A percentile compares a stretch with the other conserved stretches of the same genome.
phyloP scores from a whole-genome alignment of 2,329 filamentous ascomycete species.

The Neurospora sp. region DNA sequence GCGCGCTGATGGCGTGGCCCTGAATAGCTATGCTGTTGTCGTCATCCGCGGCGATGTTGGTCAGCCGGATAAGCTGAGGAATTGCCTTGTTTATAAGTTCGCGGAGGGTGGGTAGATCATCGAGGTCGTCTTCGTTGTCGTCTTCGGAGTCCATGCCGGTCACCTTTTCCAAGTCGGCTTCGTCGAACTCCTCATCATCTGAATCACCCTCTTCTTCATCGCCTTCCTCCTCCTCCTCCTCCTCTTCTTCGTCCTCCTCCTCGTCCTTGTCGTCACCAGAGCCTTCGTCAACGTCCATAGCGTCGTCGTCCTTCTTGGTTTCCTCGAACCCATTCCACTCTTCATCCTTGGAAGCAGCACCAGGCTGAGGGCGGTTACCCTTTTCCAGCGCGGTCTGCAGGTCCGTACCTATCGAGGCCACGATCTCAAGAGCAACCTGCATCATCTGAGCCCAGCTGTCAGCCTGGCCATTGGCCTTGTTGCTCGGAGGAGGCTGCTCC shows the following conservation, averaged over 20 bases:
- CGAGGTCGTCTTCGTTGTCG: conserved; percentile 32
- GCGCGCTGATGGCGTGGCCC: conserved; percentile 44
- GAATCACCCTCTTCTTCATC: conserved; percentile 27
- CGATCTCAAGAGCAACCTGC: conserved; percentile 48
- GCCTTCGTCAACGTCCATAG: conserved; percentile 27
- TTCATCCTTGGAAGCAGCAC: conserved; percentile 2
- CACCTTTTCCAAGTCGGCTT: conserved; percentile 57
- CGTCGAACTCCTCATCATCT: conserved; percentile 33
- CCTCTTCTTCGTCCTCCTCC: conserved; percentile 26
- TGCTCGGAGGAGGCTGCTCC: conserved; percentile 23
- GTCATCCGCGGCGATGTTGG: conserved; percentile 28
- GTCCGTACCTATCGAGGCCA: conserved; percentile 54
- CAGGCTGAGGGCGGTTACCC: conserved; percentile 25
- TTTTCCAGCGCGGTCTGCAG: conserved; percentile 42
- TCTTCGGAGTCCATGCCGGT: conserved; percentile 37
- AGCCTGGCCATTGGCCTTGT: conserved; percentile 25
- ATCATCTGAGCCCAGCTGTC: conserved; percentile 35
- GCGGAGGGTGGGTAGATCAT: conserved; percentile 45
- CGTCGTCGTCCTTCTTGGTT: conserved; percentile 19
- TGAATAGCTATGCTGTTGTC: conserved; percentile 37
- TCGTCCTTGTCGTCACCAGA: conserved; percentile 25
- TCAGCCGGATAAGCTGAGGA: conserved; percentile 39
- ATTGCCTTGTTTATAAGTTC: conserved; percentile 34
- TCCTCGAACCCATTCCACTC: conserved; percentile 31
- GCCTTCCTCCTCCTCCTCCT: conserved; percentile 26